These are phyloP conservation scores for Fusarium globosum DNA, from an alignment of 2,329 filamentous ascomycete species.

Conservation along the genomic window DNA sequence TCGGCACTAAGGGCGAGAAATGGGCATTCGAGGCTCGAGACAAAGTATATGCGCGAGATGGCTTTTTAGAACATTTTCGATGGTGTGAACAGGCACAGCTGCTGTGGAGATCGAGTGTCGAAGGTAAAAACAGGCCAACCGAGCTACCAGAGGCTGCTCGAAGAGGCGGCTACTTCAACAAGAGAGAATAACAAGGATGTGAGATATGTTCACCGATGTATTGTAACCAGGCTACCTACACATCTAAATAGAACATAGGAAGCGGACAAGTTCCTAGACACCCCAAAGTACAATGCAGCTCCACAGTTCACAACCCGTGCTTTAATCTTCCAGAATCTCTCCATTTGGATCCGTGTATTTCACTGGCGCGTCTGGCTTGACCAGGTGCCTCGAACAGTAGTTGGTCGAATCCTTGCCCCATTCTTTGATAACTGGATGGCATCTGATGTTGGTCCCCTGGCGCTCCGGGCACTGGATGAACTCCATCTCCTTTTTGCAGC, in stretches of 20 bases:
- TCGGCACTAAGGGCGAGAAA: background rate
- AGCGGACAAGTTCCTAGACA: no score
- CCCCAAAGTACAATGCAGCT: no score
- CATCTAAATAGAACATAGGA: no score
- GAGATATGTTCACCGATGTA: background rate
- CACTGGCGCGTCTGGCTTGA: no score
- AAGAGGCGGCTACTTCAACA: background rate
- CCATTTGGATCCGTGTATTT: no score
- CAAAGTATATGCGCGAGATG: background rate
- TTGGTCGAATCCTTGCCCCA: accelerated
- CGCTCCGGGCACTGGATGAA: background rate
- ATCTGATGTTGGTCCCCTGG: no score
- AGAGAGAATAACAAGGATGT: background rate
- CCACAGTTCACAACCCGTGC: no score
- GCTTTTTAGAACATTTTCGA: background rate
- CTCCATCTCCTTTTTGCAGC: background rate
- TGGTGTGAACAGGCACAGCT: background rate
- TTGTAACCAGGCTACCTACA: no score
- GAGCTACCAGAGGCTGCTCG: background rate
- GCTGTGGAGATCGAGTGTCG: background rate
- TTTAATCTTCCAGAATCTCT: no score
- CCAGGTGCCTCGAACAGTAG: no score
- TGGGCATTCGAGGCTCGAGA: background rate
- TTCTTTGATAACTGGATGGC: background rate
- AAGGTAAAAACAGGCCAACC: background rate